Evolutionary conservation across 1,139 yeast genomes (phyloP), one percentile per base, ranked within the genome.

Genomic region (Komagataea norvegica): DNA sequence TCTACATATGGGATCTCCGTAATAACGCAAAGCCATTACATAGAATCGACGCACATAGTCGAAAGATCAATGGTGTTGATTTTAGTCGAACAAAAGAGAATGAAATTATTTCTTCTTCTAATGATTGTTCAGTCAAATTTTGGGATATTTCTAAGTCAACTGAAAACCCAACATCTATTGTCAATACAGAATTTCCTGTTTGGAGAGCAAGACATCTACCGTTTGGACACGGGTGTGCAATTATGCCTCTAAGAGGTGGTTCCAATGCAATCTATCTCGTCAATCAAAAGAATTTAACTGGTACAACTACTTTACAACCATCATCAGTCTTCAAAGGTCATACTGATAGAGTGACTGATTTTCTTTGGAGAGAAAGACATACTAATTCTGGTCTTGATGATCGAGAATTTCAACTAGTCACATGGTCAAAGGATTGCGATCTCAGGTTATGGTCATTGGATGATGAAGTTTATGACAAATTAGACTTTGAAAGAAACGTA

Each of bases 401-500:
- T 64, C 68, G 88, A 40, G 95, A 87, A 44, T 88, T 74, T 54
- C 96, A 89, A 56, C 61, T 91, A 37, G 93, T 91, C 0, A 86
- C 98, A 0, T 91, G 97, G 96, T 82, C 95, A 0, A 79, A 85
- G 45, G 98, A 91, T 55, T 76, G 79, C 48, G 95, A 87, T 55
- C 64, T 91, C 42, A 71, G 89, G 44, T 61, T 89, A 36, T 89
- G 96, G 97, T 84, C 88, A 0, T 68, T 79, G 29, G 68, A 74
- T 34, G 79, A 78, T 8, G 68, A 69, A 4, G 58, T 81, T 14
- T 79, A 85, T 53, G 72, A 68, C 15, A 67, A 69, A 33, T 79
- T 84, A 21, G 70, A 74, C 44, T 82, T 75, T 54, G 68, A 71
- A 8, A 55, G 64, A 32, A 65, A 66, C 14, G 60, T 54, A n/a